A percentile compares a stretch with the other conserved stretches of the same genome.
Evolutionary conservation across 2,329 filamentous ascomycete species (phyloP).

Genomic region (Phialemoniopsis sp.): DNA sequence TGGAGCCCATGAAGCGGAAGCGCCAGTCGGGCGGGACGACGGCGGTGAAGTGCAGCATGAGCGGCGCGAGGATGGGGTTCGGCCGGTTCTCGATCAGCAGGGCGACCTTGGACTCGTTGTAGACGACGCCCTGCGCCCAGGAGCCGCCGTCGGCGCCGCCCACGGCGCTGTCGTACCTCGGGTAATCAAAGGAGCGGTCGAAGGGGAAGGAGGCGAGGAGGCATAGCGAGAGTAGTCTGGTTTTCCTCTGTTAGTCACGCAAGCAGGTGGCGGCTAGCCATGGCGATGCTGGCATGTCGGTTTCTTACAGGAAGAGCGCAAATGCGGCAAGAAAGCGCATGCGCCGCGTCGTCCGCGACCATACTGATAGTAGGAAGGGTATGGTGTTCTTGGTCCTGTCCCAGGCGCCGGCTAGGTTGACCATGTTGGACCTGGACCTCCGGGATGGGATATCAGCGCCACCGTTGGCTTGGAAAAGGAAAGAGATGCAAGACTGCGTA

Average conservation of each 20-base stretch:
- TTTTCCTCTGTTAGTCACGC: not conserved
- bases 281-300: not conserved
- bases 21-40: constrained; percentile 36
- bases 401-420: constrained; percentile 14
- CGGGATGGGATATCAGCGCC: too few species aligned
- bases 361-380: constrained; percentile 15
- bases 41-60: constrained; percentile 23
- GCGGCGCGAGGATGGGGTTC: constrained; percentile 30
- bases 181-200: constrained; percentile 10
- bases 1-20: constrained; percentile 35
- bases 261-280: not conserved
- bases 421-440: constrained; percentile 1
- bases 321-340: constrained; percentile 18
- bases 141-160: too few species aligned
- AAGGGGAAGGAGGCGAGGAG: constrained; percentile 13
- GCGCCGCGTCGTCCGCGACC: constrained; percentile 21
- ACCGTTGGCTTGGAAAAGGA: not conserved
- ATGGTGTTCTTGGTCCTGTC: constrained; percentile 12
- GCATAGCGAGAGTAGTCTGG: constrained; percentile 8
- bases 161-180: constrained; percentile 15
- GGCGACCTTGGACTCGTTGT: constrained; percentile 9
- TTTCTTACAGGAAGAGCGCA: constrained; percentile 20
- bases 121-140: too few species aligned
- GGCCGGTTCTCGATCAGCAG: constrained; percentile 34
- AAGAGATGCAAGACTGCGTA: too few species aligned